Percentiles rank a stretch among this genome's conserved stretches.
phyloP scores from a whole-genome alignment of 2,329 filamentous ascomycete genomes.

The Cladosporium sp. region DNA sequence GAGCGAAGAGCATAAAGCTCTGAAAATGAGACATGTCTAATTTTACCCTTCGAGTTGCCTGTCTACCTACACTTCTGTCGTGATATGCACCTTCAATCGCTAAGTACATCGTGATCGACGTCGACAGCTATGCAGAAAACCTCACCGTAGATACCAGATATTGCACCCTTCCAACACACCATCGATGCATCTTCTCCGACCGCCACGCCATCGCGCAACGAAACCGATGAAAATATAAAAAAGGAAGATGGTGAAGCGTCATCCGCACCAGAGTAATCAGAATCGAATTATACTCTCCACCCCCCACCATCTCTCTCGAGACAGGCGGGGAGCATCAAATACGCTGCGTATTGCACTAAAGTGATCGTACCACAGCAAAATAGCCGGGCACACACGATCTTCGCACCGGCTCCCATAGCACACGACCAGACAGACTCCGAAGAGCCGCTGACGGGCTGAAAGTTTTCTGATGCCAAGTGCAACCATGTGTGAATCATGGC shows the following conservation, averaged over 20 bases:
- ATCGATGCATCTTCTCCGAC: too few species aligned
- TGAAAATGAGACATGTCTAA: not conserved
- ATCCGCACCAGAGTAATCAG: slow-evolving; percentile 85
- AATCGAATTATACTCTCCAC: slow-evolving; percentile 73
- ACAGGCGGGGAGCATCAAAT: slow-evolving; percentile 34
- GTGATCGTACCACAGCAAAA: slow-evolving; percentile 46
- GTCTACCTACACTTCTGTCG: too few species aligned
- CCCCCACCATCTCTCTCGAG: slow-evolving; percentile 26
- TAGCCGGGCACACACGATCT: slow-evolving; percentile 67
- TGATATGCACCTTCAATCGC: too few species aligned
- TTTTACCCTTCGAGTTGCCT: not conserved
- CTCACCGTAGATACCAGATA: too few species aligned
- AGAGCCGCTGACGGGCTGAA: slow-evolving; percentile 47
- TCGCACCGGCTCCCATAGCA: slow-evolving; percentile 90
- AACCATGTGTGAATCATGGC: slow-evolving; percentile 70
- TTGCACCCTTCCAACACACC: too few species aligned
- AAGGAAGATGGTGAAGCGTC: slow-evolving; percentile 59
- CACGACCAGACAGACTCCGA: slow-evolving; percentile 31
- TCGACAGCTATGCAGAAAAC: too few species aligned
- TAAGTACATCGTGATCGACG: too few species aligned
- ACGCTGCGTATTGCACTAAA: slow-evolving; percentile 97
- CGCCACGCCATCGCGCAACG: too few species aligned
- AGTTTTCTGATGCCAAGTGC: slow-evolving; percentile 87
- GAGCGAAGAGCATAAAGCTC: not conserved
- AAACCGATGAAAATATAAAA: slow-evolving; percentile 13